Evolutionary conservation across 148 eudicot species (phyloP).

Genomic region (Cornus kousa): DNA sequence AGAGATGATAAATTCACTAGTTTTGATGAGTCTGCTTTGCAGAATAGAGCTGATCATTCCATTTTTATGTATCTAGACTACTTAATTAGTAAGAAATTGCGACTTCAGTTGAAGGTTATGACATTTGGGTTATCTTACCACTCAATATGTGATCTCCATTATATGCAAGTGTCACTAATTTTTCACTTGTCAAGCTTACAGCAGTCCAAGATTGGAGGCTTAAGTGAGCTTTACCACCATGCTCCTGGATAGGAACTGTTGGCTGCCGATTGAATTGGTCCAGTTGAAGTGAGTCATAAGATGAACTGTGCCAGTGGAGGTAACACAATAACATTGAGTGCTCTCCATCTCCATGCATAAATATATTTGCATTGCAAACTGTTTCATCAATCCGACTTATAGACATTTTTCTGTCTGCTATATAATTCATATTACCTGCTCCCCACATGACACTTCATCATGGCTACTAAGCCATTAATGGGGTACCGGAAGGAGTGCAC

Average conservation of each 20-base stretch:
- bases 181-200: background rate
- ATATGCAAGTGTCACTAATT: background rate
- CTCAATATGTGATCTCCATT: background rate
- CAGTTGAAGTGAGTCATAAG: background rate
- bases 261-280: background rate
- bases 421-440: background rate
- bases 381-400: background rate
- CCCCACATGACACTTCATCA: background rate
- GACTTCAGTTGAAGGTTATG: background rate
- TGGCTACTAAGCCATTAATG: background rate
- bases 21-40: background rate
- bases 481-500: background rate
- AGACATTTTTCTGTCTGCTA: background rate
- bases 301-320: background rate
- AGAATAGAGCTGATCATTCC: background rate
- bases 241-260: background rate
- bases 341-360: background rate
- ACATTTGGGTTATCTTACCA: background rate
- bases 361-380: background rate
- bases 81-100: background rate
- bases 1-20: background rate
- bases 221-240: background rate
- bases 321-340: background rate
- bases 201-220: constrained; percentile 1
- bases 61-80: too few species aligned